Conservation (phyloP, 306 rosid genomes). For the Inga laurina region DNA sequence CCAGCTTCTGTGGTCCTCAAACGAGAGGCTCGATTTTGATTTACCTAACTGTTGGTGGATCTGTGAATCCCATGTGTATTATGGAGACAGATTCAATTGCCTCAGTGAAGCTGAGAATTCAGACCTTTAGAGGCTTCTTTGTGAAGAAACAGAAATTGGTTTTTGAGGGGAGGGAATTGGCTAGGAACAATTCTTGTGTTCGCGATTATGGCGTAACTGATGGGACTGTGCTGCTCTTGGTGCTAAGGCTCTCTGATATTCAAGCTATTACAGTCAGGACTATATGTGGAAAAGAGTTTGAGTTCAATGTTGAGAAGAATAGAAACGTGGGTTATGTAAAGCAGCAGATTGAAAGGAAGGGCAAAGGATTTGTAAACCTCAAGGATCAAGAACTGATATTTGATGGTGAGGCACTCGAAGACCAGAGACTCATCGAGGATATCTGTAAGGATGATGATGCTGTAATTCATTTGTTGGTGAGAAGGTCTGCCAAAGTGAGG, state of each 20-base stretch:
- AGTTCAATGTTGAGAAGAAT: slow-evolving; percentile 63
- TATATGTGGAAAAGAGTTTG: slow-evolving; percentile 65
- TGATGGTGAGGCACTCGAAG: slow-evolving; percentile 75
- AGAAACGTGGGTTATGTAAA: slow-evolving; percentile 76
- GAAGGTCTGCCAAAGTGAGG: slow-evolving; percentile 65
- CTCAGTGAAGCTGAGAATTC: slow-evolving; percentile 79
- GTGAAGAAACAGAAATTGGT: slow-evolving; percentile 71
- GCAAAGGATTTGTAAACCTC: slow-evolving; percentile 52
- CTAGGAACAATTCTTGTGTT: slow-evolving; percentile 57
- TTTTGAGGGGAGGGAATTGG: slow-evolving; percentile 77
- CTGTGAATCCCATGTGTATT: slow-evolving; percentile 66
- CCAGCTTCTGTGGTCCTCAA: slow-evolving; percentile 26
- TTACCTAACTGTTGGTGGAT: slow-evolving; percentile 61
- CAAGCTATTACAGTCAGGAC: slow-evolving; percentile 70
- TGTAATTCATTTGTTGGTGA: slow-evolving; percentile 60
- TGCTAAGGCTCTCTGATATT: slow-evolving; percentile 66
- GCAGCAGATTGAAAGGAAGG: slow-evolving; percentile 60
- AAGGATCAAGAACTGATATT: slow-evolving; percentile 64
- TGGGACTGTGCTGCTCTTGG: slow-evolving; percentile 68
- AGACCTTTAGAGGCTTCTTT: slow-evolving; percentile 58
- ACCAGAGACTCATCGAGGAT: slow-evolving; percentile 73
- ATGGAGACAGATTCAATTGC: slow-evolving; percentile 71
- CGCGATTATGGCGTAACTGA: slow-evolving; percentile 73
- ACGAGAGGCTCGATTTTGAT: slow-evolving; percentile 52
- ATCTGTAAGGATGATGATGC: slow-evolving; percentile 54